A percentile compares a stretch with the other conserved stretches of the same genome.
phyloP scores from a whole-genome alignment of 2,329 filamentous ascomycete species.

The Cadophora malorum region DNA sequence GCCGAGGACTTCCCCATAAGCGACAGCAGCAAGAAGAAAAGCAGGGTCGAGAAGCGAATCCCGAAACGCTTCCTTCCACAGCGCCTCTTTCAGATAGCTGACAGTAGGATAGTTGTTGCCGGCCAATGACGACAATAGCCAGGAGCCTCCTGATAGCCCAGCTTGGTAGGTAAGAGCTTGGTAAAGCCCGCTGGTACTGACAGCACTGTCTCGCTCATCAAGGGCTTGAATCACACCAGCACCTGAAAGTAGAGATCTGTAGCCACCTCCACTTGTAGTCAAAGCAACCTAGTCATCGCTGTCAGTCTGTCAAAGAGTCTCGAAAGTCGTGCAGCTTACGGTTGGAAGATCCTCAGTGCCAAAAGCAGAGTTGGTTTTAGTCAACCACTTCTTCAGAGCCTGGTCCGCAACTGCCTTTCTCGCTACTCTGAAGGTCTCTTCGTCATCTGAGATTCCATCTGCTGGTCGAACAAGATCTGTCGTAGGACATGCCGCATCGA shows the following conservation, averaged over 20 bases:
- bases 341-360: too few species aligned
- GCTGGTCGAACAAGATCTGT: too few species aligned
- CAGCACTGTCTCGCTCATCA: slow-evolving; percentile 50
- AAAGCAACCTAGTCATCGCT: too few species aligned
- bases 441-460: too few species aligned
- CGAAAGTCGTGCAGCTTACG: too few species aligned
- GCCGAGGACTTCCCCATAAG: slow-evolving; percentile 30
- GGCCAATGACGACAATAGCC: slow-evolving; percentile 53
- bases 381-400: too few species aligned
- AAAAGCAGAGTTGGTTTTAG: too few species aligned
- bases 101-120: slow-evolving; percentile 56
- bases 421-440: too few species aligned
- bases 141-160: slow-evolving; percentile 54
- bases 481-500: too few species aligned
- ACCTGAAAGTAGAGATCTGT: slow-evolving; percentile 25
- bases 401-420: too few species aligned
- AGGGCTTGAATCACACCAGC: slow-evolving; percentile 45
- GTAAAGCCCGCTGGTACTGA: slow-evolving; percentile 50
- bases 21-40: slow-evolving; percentile 44
- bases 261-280: too few species aligned
- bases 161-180: slow-evolving; percentile 54
- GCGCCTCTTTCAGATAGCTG: slow-evolving; percentile 46
- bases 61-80: slow-evolving; percentile 51
- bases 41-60: slow-evolving; percentile 48
- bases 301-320: too few species aligned